These are phyloP conservation scores for Magnaporthales sp. DNA, from an alignment of 2,329 filamentous ascomycete genomes.

Conservation along the genomic window DNA sequence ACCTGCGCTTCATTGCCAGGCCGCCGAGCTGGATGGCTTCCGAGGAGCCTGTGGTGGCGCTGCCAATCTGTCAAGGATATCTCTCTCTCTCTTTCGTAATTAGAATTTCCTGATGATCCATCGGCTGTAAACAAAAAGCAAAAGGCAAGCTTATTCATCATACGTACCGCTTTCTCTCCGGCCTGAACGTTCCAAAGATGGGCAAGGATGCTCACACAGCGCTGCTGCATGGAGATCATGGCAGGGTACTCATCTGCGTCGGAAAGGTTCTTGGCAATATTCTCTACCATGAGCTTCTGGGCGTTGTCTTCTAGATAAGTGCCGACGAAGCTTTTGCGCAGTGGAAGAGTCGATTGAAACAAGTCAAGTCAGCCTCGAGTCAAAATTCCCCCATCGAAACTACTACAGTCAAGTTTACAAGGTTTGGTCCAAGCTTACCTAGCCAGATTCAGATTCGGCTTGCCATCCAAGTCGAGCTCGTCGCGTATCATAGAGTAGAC, in stretches of 20 bases:
- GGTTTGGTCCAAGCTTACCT: constrained; percentile 29
- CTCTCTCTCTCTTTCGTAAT: not conserved
- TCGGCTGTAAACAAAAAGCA: not conserved
- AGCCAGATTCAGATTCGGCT: constrained; percentile 60
- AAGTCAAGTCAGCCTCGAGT: not conserved
- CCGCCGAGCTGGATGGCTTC: constrained; percentile 65
- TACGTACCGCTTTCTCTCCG: constrained; percentile 49
- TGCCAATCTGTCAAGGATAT: constrained; percentile 37
- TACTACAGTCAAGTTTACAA: too few species aligned
- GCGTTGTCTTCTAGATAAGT: constrained; percentile 65
- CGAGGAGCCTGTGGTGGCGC: constrained; percentile 62
- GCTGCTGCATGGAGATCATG: constrained; percentile 49
- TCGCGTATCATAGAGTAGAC: constrained; percentile 58
- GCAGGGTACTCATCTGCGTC: constrained; percentile 60
- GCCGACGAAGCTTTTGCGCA: constrained; percentile 49
- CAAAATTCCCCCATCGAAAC: not conserved
- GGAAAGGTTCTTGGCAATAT: constrained; percentile 63
- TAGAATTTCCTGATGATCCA: not conserved
- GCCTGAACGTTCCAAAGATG: constrained; percentile 56
- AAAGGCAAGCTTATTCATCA: too few species aligned
- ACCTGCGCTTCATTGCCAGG: constrained; percentile 66
- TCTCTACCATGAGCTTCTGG: constrained; percentile 56
- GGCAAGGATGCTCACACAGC: constrained; percentile 61
- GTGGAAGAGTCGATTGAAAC: constrained; percentile 4
- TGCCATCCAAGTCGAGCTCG: constrained; percentile 55